A percentile compares a stretch with the other conserved stretches of the same genome.
Conservation (phyloP, 768 basidiomycete genomes). For the Lactarius psammicola region DNA sequence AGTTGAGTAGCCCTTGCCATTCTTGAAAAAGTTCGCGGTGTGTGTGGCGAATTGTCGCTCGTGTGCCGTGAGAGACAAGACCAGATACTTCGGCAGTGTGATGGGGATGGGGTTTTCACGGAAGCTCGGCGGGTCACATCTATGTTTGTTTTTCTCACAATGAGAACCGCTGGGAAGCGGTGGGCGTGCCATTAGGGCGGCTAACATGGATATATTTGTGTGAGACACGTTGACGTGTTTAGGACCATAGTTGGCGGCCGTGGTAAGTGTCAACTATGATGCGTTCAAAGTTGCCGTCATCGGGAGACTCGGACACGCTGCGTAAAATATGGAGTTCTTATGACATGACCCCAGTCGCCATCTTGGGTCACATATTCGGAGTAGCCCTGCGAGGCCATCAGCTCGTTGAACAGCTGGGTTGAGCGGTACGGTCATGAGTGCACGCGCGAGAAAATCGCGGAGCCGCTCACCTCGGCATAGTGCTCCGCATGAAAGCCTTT, state of each 20-base stretch:
- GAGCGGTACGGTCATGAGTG: neutral
- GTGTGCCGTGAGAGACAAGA: too few species aligned
- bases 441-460: neutral
- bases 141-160: too few species aligned
- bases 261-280: conserved; percentile 32
- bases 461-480: conserved; percentile 45
- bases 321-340: conserved; percentile 25
- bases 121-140: too few species aligned
- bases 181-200: too few species aligned
- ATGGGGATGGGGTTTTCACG: too few species aligned
- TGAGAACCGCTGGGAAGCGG: too few species aligned
- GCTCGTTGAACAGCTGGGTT: conserved; percentile 31
- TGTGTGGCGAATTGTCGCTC: too few species aligned
- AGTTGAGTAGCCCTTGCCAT: too few species aligned
- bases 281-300: neutral
- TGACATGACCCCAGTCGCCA: conserved; percentile 47
- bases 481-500: conserved; percentile 46
- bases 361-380: conserved; percentile 44
- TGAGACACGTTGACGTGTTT: conserved; percentile 38
- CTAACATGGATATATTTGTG: too few species aligned
- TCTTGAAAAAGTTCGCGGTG: too few species aligned
- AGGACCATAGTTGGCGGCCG: conserved; percentile 32
- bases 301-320: neutral
- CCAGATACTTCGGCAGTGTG: too few species aligned
- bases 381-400: conserved; percentile 36